phyloP scores from a whole-genome alignment of 495 filamentous ascomycete species.

The Rostrohypoxylon terebratum region DNA sequence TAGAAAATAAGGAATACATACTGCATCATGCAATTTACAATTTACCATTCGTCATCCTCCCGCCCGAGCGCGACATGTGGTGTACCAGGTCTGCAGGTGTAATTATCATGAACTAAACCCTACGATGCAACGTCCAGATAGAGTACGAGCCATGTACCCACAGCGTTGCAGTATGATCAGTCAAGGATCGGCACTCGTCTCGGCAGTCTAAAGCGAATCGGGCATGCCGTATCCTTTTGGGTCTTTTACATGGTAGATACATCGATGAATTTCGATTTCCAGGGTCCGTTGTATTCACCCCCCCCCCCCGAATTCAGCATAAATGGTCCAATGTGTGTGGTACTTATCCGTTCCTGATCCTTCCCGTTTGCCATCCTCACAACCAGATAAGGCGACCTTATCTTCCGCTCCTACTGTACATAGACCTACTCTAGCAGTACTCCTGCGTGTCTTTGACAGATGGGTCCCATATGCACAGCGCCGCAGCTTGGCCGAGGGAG shows the following conservation, averaged over 20 bases:
- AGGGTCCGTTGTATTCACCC: slow-evolving; percentile 45
- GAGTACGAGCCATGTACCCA: slow-evolving; percentile 10
- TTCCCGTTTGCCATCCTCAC: slow-evolving; percentile 18
- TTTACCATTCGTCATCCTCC: slow-evolving; percentile 18
- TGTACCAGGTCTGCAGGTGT: background rate
- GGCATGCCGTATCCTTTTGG: slow-evolving; percentile 23
- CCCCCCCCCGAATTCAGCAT: slow-evolving; percentile 46
- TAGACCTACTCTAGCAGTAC: slow-evolving; percentile 12
- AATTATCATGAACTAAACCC: slow-evolving; percentile 31
- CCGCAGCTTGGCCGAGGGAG: slow-evolving; percentile 32
- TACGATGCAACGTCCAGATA: slow-evolving; percentile 35
- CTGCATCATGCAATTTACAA: slow-evolving; percentile 9
- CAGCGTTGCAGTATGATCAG: slow-evolving; percentile 36
- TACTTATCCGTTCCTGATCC: slow-evolving; percentile 37
- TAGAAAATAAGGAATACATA: slow-evolving; percentile 28
- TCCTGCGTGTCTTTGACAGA: slow-evolving; percentile 6
- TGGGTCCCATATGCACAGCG: slow-evolving; percentile 21
- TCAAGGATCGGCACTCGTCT: slow-evolving; percentile 35
- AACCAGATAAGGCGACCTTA: slow-evolving; percentile 29
- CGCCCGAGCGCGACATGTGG: slow-evolving; percentile 7
- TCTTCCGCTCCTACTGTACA: slow-evolving; percentile 32
- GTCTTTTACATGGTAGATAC: slow-evolving; percentile 1
- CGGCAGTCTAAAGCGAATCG: slow-evolving; percentile 33
- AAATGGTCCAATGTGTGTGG: slow-evolving; percentile 39
- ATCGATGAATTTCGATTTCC: slow-evolving; percentile 12